Conservation (phyloP, 805 yeast species). For the Candida quercuum region DNA sequence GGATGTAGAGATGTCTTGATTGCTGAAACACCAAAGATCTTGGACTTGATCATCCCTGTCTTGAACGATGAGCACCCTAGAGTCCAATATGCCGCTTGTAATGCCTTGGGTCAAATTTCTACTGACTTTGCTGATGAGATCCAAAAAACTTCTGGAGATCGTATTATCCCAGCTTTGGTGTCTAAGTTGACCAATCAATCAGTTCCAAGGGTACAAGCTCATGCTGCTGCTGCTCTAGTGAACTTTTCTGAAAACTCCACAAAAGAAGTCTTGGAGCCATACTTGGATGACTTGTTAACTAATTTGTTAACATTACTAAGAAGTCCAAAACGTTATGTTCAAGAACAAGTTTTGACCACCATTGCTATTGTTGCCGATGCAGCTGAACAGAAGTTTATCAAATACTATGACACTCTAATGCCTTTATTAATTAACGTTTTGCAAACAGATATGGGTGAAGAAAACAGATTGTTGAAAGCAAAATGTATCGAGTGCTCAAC, state of each 20-base stretch:
- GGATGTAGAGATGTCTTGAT: slow-evolving; percentile 91
- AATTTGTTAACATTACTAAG: slow-evolving; percentile 73
- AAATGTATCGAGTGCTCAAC: slow-evolving; percentile 96
- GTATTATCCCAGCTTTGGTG: slow-evolving; percentile 83
- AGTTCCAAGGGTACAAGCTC: slow-evolving; percentile 92
- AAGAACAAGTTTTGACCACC: slow-evolving; percentile 94
- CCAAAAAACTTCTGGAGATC: slow-evolving; percentile 73
- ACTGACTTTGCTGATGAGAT: slow-evolving; percentile 92
- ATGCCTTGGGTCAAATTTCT: slow-evolving; percentile 93
- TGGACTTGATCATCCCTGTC: slow-evolving; percentile 83
- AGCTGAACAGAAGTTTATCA: slow-evolving; percentile 80
- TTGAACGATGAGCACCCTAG: slow-evolving; percentile 84
- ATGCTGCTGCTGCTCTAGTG: slow-evolving; percentile 97
- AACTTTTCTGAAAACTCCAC: slow-evolving; percentile 91
- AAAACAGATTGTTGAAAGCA: slow-evolving; percentile 76
- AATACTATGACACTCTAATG: slow-evolving; percentile 93
- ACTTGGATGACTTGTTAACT: slow-evolving; percentile 71
- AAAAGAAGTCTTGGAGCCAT: slow-evolving; percentile 87
- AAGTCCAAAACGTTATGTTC: slow-evolving; percentile 87
- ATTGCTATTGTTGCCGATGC: slow-evolving; percentile 97
- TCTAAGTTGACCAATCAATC: slow-evolving; percentile 68
- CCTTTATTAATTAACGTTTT: slow-evolving; percentile 78
- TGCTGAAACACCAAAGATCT: slow-evolving; percentile 70
- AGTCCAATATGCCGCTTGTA: slow-evolving; percentile 96
- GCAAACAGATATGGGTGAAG: slow-evolving; percentile 71